phyloP scores from a whole-genome alignment of 2,329 filamentous ascomycete genomes.

The Furcasterigmium sp. region DNA sequence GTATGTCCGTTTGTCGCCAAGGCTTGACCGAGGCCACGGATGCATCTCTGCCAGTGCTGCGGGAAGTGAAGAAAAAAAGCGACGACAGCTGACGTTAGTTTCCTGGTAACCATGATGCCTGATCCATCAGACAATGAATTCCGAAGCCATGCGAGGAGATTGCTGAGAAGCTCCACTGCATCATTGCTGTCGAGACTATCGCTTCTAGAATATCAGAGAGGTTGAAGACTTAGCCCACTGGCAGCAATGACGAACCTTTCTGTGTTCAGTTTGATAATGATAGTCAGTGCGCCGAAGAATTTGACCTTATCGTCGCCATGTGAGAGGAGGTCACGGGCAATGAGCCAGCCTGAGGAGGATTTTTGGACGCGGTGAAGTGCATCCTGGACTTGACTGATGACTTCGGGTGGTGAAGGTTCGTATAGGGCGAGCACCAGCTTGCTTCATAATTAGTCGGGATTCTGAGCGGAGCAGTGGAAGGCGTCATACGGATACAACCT shows the following conservation, averaged over 20 bases:
- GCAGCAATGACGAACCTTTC: constrained; percentile 56
- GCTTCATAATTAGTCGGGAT: not conserved
- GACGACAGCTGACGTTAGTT: constrained; percentile 71
- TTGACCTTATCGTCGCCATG: constrained; percentile 69
- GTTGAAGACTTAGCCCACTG: not conserved
- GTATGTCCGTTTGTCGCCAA: constrained; percentile 31
- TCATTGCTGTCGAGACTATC: constrained; percentile 50
- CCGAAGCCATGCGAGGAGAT: constrained; percentile 59
- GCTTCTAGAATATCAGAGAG: constrained; percentile 18
- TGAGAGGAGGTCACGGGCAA: constrained; percentile 71
- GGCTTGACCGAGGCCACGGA: constrained; percentile 48
- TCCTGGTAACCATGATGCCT: constrained; percentile 60
- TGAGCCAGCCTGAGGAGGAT: constrained; percentile 76
- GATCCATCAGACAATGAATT: constrained; percentile 44
- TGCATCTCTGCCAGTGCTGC: constrained; percentile 58
- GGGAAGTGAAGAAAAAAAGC: constrained; percentile 72
- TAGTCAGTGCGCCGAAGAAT: constrained; percentile 89
- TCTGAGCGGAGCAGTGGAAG: not conserved
- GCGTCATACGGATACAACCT: constrained; percentile 10
- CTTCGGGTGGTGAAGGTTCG: constrained; percentile 41
- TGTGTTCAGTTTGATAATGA: constrained; percentile 92
- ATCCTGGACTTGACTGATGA: constrained; percentile 56
- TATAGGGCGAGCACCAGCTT: constrained; percentile 50
- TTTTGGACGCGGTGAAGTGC: constrained; percentile 74
- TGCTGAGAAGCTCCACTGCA: constrained; percentile 52